Evolutionary conservation across 768 basidiomycete species (phyloP).

Genomic region (Chalciporus piperatus): DNA sequence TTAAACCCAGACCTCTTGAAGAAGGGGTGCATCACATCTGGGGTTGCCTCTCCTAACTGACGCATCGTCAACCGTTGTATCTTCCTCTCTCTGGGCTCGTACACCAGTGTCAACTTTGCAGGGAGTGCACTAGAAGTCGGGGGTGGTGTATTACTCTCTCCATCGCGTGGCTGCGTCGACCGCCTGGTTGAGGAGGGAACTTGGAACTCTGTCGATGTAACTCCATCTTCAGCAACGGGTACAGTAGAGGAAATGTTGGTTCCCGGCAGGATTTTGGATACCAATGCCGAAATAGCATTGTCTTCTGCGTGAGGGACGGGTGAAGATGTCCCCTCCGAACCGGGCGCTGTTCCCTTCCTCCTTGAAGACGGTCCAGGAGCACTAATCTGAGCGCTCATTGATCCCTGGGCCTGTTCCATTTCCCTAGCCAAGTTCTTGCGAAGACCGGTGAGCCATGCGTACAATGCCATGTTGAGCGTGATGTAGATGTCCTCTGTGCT

Average conservation of each 20-base stretch:
- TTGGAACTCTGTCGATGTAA: slow-evolving; percentile 1
- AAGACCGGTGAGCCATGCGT: slow-evolving; percentile 76
- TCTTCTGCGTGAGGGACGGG: slow-evolving; percentile 12
- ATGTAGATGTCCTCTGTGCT: slow-evolving; percentile 79
- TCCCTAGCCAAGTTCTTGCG: slow-evolving; percentile 75
- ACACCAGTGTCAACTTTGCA: slow-evolving; percentile 38
- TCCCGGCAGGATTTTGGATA: slow-evolving; percentile 10
- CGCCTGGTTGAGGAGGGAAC: slow-evolving; percentile 7
- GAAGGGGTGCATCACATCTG: slow-evolving; percentile 84
- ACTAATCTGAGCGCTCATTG: slow-evolving; percentile 47
- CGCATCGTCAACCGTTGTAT: slow-evolving; percentile 83
- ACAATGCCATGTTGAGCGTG: slow-evolving; percentile 77
- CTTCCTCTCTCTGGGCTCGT: slow-evolving; percentile 54
- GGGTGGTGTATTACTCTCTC: slow-evolving; percentile 1
- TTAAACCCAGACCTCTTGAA: slow-evolving; percentile 84
- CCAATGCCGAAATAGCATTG: neutral
- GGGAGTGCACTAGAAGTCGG: neutral
- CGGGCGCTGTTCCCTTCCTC: slow-evolving; percentile 34
- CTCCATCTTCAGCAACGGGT: slow-evolving; percentile 7
- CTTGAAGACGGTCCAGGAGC: slow-evolving; percentile 29
- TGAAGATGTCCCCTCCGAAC: slow-evolving; percentile 10
- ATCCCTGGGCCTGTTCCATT: slow-evolving; percentile 68
- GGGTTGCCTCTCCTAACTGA: slow-evolving; percentile 85
- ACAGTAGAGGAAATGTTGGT: neutral
- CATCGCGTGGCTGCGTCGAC: slow-evolving; percentile 18